Evolutionary conservation across 176 grass and related monocot genomes (phyloP).

Genomic region (Hyparrhenia diplandra): DNA sequence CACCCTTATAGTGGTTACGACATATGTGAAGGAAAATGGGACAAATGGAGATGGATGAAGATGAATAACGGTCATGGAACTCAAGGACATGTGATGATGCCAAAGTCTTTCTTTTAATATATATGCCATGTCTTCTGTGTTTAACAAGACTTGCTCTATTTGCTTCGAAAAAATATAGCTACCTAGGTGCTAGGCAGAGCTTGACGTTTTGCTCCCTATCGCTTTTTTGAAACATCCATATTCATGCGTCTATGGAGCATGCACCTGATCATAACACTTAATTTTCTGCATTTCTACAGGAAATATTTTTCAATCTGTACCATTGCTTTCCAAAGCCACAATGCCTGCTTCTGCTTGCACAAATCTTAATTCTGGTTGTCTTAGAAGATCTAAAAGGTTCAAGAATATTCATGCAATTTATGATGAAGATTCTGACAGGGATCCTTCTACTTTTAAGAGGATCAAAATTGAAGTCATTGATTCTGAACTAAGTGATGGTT

Average conservation of each 20-base stretch:
- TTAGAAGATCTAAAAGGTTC: conserved; percentile 40
- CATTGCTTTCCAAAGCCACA: neutral
- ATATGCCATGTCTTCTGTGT: neutral
- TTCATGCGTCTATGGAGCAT: neutral
- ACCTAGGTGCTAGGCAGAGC: neutral
- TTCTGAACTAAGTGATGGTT: conserved; percentile 17
- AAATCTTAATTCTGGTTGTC: neutral
- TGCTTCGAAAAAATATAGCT: neutral
- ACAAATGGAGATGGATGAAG: neutral
- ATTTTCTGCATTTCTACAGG: conserved; percentile 18
- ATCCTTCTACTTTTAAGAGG: neutral
- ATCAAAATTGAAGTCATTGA: conserved; percentile 48
- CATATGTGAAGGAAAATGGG: neutral
- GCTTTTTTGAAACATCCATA: neutral
- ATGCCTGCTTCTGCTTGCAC: conserved; percentile 23
- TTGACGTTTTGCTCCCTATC: neutral
- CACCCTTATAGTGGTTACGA: neutral
- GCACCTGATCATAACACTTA: neutral
- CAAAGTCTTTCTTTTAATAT: neutral
- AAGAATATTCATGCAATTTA: conserved; percentile 12
- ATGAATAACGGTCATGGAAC: neutral
- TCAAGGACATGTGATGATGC: neutral
- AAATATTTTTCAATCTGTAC: conserved; percentile 1
- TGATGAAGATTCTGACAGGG: conserved; percentile 17
- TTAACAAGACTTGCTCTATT: neutral